Evolutionary conservation across 2,329 filamentous ascomycete species (phyloP).

Genomic region (Xylaria sp.): DNA sequence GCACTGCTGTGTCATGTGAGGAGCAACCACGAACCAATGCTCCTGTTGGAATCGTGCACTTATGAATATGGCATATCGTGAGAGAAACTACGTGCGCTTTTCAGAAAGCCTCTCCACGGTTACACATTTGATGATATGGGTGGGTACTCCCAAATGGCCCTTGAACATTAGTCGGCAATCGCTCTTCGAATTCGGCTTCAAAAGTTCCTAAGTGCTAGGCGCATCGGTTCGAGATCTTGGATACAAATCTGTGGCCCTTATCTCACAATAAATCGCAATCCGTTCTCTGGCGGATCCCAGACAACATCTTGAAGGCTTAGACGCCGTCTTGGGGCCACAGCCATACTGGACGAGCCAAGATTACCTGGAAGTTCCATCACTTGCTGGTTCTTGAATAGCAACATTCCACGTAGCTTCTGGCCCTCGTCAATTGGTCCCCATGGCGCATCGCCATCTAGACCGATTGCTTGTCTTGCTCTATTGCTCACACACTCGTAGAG

Average conservation of each 20-base stretch:
- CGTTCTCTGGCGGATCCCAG: conserved; percentile 52
- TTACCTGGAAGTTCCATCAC: conserved; percentile 40
- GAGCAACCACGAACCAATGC: background rate
- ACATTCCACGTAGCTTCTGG: conserved; percentile 40
- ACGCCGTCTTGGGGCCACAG: conserved; percentile 45
- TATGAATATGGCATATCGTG: background rate
- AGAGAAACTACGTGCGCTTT: background rate
- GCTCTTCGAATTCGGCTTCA: background rate
- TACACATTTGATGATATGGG: background rate
- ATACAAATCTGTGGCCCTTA: conserved; percentile 39
- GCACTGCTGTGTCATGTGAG: conserved; percentile 69
- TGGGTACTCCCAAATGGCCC: background rate
- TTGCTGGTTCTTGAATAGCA: conserved; percentile 45
- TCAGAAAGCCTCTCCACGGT: background rate
- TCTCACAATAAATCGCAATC: conserved; percentile 41
- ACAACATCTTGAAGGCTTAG: conserved; percentile 50
- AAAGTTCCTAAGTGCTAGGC: background rate
- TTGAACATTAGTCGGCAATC: background rate
- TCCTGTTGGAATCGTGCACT: background rate
- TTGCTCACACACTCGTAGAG: conserved; percentile 59
- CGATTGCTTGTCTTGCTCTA: conserved; percentile 51
- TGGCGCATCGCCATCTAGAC: conserved; percentile 35
- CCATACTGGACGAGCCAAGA: conserved; percentile 28
- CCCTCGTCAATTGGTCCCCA: conserved; percentile 36
- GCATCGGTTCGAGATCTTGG: background rate